Base-by-base conservation (phyloP, 228 moss, liverwort and hornwort species). In the Sphagnum magellanicum region DNA sequence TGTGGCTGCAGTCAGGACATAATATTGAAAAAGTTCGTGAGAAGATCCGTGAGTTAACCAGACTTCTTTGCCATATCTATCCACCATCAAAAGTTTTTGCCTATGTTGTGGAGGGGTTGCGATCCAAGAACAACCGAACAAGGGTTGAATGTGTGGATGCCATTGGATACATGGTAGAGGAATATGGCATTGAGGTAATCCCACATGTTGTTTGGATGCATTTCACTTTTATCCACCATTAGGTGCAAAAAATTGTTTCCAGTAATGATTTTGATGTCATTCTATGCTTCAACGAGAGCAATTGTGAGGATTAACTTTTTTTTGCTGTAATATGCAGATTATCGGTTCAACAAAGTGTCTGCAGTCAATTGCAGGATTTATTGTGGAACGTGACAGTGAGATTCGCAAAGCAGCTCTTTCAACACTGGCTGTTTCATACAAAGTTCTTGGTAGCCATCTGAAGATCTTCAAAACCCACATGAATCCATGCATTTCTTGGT, bases 11-110 rank as follows among this genome's bases (percentile, higher is more conserved):
- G 84, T 89, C 94, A 63, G 98, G 98, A 51, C 98, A 98, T 73
- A 98, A 98, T 50, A 94, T 92, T 67, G 98, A 98, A 81, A 98
- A 93, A 77, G 98, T 98, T 63, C 83, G 98, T 16, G 98, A 94
- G 80, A 98, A 94, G 75, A 90, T 98, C 70, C 85, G 94, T 55
- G 94, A 92, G 63, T 76, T 98, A 74, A 90, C 83, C 73, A 87
- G 90, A 71, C 75, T 92, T 4, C 81, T 98, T 57, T 98, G 92
- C 80, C 90, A 87, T n/a, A 81, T 92, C 63, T 90, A 90, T 71
- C 92, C 92, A 55, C 86, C 87, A 47, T 83, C 88, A 1, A 94
- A 90, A 79, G 87, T 94, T 5, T 90, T 98, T 50, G 53, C 72
- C 32, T 94, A 89, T 63, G 86, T 98, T 68, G 77, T 84, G 48